These are phyloP conservation scores for Teratosphaeria epicoccoides DNA, from an alignment of 2,329 filamentous ascomycete species.

Conservation along the genomic window DNA sequence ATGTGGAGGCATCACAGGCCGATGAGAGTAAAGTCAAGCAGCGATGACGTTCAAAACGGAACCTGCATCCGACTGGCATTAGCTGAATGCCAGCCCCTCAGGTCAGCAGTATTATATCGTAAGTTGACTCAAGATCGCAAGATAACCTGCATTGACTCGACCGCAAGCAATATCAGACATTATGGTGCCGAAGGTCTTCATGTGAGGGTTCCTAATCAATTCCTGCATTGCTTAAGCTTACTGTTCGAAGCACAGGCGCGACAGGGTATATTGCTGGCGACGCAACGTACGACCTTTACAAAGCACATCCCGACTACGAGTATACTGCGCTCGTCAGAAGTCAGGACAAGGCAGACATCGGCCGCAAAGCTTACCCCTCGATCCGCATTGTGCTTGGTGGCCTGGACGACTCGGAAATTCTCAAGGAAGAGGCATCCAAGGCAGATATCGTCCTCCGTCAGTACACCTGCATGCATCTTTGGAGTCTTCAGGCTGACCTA, in stretches of 20 bases:
- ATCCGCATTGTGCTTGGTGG: constrained; percentile 42
- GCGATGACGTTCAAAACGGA: neutral
- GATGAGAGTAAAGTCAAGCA: neutral
- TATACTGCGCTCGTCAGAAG: constrained; percentile 41
- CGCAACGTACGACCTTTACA: constrained; percentile 33
- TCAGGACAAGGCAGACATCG: constrained; percentile 36
- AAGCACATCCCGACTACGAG: constrained; percentile 40
- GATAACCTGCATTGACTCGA: no score
- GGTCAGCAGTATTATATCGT: no score
- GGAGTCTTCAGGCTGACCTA: neutral
- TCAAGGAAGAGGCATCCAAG: constrained; percentile 38
- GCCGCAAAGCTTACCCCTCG: constrained; percentile 26
- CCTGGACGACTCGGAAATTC: constrained; percentile 35
- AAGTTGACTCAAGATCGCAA: no score
- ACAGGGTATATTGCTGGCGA: constrained; percentile 39
- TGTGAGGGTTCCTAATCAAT: constrained; percentile 9
- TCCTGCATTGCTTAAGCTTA: neutral
- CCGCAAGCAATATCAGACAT: neutral
- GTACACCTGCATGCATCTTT: constrained; percentile 3
- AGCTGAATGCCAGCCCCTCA: neutral
- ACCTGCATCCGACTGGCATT: neutral
- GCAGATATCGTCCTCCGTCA: constrained; percentile 43
- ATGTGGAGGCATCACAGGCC: neutral
- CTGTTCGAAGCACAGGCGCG: constrained; percentile 17
- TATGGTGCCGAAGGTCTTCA: constrained; percentile 22